Evolutionary conservation across 306 rosid genomes (phyloP).

Genomic region (Prosopis cineraria): DNA sequence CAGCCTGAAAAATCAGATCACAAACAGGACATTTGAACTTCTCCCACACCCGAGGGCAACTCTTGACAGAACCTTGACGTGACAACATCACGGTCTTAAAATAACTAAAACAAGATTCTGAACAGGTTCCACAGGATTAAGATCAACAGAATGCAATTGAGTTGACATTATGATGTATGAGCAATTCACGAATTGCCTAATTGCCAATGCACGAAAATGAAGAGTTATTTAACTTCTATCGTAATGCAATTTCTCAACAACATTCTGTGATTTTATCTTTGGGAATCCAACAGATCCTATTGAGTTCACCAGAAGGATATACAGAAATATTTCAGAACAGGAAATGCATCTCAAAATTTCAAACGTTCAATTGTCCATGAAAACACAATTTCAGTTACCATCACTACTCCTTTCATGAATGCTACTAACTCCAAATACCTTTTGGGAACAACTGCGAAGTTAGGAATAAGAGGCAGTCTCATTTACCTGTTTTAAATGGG

Average conservation of each 20-base stretch:
- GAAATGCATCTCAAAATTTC: not conserved
- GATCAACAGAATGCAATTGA: not conserved
- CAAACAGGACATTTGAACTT: not conserved
- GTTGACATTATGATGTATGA: not conserved
- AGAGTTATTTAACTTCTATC: not conserved
- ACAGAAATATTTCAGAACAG: not conserved
- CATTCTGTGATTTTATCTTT: not conserved
- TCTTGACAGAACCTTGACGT: not conserved
- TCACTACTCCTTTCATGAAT: not conserved
- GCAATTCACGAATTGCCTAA: not conserved
- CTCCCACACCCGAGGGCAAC: not conserved
- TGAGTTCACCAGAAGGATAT: not conserved
- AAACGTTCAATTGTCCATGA: conserved; percentile 35
- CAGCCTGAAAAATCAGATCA: not conserved
- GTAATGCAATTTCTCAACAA: not conserved
- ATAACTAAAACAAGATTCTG: not conserved
- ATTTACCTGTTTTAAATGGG: conserved; percentile 47
- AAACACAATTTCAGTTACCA: conserved; percentile 25
- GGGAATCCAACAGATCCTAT: not conserved
- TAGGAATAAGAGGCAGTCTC: conserved; percentile 11
- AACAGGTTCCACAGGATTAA: not conserved
- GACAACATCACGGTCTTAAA: not conserved
- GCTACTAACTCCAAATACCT: conserved; percentile 10
- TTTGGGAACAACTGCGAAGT: conserved; percentile 16
- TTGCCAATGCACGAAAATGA: not conserved